These are phyloP conservation scores for Aspergillus carlsbadensis DNA, from an alignment of 495 filamentous ascomycete species.

Conservation along the genomic window DNA sequence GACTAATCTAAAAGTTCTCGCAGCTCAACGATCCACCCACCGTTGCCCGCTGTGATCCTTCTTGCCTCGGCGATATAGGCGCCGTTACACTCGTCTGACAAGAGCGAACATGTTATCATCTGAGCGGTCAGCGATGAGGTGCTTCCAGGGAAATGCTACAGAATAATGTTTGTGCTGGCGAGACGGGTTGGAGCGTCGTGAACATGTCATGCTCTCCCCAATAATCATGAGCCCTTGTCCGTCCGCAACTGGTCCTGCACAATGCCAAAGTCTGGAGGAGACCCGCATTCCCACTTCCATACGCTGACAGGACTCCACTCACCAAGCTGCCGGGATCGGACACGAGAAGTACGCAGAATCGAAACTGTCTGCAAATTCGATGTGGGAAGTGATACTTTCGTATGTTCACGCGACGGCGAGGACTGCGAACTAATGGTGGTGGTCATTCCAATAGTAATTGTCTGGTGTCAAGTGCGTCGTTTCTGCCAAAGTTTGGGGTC, in stretches of 20 bases:
- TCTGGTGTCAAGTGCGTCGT: neutral
- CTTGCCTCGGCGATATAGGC: neutral
- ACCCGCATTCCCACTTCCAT: constrained; percentile 6
- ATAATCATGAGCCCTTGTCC: neutral
- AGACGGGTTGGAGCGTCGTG: neutral
- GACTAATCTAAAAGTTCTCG: neutral
- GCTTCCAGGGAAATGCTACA: neutral
- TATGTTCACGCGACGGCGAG: no score
- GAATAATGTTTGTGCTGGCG: neutral
- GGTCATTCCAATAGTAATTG: neutral
- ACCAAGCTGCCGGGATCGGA: neutral
- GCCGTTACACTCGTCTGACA: neutral
- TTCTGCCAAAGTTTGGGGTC: neutral
- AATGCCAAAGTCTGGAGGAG: constrained; percentile 5
- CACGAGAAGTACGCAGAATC: neutral
- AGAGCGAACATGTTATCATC: neutral
- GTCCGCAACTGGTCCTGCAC: no score
- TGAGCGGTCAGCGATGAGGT: neutral
- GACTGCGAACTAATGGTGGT: no score
- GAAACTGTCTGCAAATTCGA: no score
- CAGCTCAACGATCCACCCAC: neutral
- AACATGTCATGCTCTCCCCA: neutral
- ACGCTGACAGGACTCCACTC: constrained; percentile 4
- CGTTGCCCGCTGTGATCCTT: neutral
- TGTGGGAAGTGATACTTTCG: no score